A percentile compares a stretch with the other conserved stretches of the same genome.
phyloP scores from a whole-genome alignment of 371 early-diverging fungal genomes.

The Cokeromyces recurvatus region DNA sequence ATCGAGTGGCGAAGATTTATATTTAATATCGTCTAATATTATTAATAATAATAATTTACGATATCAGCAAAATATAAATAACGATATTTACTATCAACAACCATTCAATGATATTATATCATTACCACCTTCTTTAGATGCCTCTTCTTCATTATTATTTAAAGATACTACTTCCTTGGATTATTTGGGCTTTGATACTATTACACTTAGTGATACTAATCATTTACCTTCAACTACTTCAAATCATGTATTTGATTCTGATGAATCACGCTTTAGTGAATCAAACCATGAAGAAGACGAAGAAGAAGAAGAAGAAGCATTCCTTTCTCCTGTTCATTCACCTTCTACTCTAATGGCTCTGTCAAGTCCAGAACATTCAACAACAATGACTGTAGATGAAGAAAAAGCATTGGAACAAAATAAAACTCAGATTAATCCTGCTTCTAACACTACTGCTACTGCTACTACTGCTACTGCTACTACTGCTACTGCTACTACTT shows the following conservation, averaged over 20 bases:
- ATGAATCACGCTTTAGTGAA: conserved; percentile 14
- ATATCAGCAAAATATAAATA: too few relatives aligned
- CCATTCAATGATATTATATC: too few relatives aligned
- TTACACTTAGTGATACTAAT: too few relatives aligned
- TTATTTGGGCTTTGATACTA: too few relatives aligned
- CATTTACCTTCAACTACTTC: neutral
- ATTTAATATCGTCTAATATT: too few relatives aligned
- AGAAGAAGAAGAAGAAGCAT: conserved; percentile 3
- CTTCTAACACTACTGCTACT: neutral
- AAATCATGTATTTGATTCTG: conserved; percentile 11
- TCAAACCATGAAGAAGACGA: conserved; percentile 14
- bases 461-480: too few relatives aligned
- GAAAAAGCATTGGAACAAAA: neutral
- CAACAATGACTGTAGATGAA: neutral
- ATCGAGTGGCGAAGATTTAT: too few relatives aligned
- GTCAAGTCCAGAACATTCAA: conserved; percentile 1
- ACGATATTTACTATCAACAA: too few relatives aligned
- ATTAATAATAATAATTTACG: too few relatives aligned
- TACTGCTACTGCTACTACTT: too few relatives aligned
- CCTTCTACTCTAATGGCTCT: neutral
- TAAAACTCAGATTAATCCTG: neutral
- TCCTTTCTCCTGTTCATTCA: conserved; percentile 16
- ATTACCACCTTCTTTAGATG: too few relatives aligned
- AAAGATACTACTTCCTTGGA: conserved; percentile 4
- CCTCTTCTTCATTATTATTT: neutral